A percentile compares a stretch with the other conserved stretches of the same genome.
Evolutionary conservation across 352 stramenopile species (phyloP).

Genomic region (Plasmopara viticola): DNA sequence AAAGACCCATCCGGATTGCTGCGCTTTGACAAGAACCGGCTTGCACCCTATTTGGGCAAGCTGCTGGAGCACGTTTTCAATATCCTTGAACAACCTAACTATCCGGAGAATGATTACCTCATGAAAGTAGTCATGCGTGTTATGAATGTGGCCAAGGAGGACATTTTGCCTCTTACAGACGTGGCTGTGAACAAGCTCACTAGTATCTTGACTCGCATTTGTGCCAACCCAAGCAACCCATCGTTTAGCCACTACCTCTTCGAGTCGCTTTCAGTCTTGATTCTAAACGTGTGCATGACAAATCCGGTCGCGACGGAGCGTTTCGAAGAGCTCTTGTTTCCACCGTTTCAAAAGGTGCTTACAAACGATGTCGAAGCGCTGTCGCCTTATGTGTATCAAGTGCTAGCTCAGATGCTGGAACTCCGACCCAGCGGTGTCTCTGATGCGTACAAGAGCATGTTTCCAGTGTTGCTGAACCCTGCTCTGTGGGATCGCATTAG

Average conservation of each 20-base stretch:
- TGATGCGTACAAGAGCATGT: slow-evolving; percentile 93
- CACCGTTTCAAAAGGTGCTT: slow-evolving; percentile 95
- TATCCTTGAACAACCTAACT: slow-evolving; percentile 91
- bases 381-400: slow-evolving; percentile 98
- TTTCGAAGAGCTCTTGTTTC: slow-evolving; percentile 96
- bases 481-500: slow-evolving; percentile 94
- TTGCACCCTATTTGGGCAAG: slow-evolving; percentile 89
- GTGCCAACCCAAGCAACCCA: slow-evolving; percentile 97
- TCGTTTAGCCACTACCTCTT: slow-evolving; percentile 99
- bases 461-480: slow-evolving; percentile 91
- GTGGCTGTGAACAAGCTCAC: slow-evolving; percentile 95
- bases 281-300: slow-evolving; percentile 89
- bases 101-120: slow-evolving; percentile 98
- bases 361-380: slow-evolving; percentile 93
- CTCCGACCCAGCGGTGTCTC: slow-evolving; percentile 85
- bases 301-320: slow-evolving; percentile 66
- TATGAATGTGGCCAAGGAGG: slow-evolving; percentile 89
- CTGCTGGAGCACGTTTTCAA: slow-evolving; percentile 94
- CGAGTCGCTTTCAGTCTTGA: slow-evolving; percentile 95
- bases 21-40: slow-evolving; percentile 73
- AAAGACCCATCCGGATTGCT: slow-evolving; percentile 78
- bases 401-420: slow-evolving; percentile 97
- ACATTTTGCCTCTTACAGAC: slow-evolving; percentile 88
- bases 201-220: slow-evolving; percentile 89
- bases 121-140: slow-evolving; percentile 98